phyloP scores from a whole-genome alignment of 768 basidiomycete genomes.

The Auriculariales sp. region DNA sequence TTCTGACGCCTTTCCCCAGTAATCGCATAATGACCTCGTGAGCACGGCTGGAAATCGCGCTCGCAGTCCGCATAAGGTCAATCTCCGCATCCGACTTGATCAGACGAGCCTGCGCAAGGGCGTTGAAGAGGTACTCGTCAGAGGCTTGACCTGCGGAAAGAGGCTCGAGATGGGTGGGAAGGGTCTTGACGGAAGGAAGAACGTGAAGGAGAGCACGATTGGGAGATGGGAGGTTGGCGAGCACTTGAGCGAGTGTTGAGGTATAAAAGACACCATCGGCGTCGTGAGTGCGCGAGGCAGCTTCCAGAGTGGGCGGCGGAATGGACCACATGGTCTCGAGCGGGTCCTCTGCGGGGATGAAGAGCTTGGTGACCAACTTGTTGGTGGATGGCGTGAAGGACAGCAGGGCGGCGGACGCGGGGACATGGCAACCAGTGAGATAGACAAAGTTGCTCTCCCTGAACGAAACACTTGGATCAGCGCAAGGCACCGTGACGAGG shows the following conservation, averaged over 20 bases:
- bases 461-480: not conserved
- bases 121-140: conserved; percentile 53
- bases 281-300: conserved; percentile 38
- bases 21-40: conserved; percentile 90
- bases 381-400: conserved; percentile 37
- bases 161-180: conserved; percentile 13
- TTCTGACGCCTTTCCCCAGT: conserved; percentile 57
- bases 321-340: conserved; percentile 81
- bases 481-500: not conserved
- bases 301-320: conserved; percentile 55
- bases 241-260: conserved; percentile 28
- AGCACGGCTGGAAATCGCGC: conserved; percentile 74
- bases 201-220: conserved; percentile 42
- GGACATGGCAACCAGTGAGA: conserved; percentile 65
- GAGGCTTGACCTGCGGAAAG: conserved; percentile 17
- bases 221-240: conserved; percentile 19
- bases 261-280: conserved; percentile 31
- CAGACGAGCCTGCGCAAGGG: conserved; percentile 69
- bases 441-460: conserved; percentile 84
- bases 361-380: conserved; percentile 37
- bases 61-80: conserved; percentile 59
- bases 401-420: conserved; percentile 52
- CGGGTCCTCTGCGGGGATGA: conserved; percentile 61
- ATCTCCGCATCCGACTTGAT: conserved; percentile 69
- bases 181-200: conserved; percentile 30